Base-by-base conservation (phyloP, 306 rosid genomes). In the Corylus heterophylla region DNA sequence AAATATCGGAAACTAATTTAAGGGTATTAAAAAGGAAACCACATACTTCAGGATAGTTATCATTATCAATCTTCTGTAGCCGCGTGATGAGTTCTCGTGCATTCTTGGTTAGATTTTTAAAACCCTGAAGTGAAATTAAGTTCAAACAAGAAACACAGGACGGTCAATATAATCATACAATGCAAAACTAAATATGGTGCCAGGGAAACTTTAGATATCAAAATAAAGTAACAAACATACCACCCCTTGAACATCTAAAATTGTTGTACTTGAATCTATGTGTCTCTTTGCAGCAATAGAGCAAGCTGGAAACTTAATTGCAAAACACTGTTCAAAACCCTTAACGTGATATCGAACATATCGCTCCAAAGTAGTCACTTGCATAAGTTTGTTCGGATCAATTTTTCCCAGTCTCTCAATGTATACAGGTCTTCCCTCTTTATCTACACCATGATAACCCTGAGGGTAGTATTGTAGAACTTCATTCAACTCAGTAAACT, bases 231-330 rank as follows among this genome's bases (percentile, higher is more conserved):
- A 69, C 68, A 77, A 67, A 80, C 94, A 66, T 90, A 94, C 98
- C 93, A 94, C 90, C 73, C 97, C 94, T 13, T 94, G 91, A 85
- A 89, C 97, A 83, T 94, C 98, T 83, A 94, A 83, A 84, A 94
- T 83, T 81, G 97, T 92, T 63, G 97, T 92, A 56, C 94, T 92
- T 51, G 98, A 94, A 86, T 92, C 92, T 64, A 92, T 94, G 80
- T 91, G 94, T 75, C 93, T 87, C 90, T 94, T 94, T 69, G 98
- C 97, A 71, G 94, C 97, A 78, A 92, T 83, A 74, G 98, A 88
- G 81, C 97, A 94, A 44, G 97, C 97, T 39, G 97, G 98, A 83
- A 94, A 94, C 91, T 87, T 94, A 73, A 94, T 50, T 82, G 97
- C 83, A 85, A 94, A 87, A 25, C 87, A 77, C 83, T 79, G 86